phyloP scores from a whole-genome alignment of 192 early-diverging fungal species.

The Irineochytrium annulatum region DNA sequence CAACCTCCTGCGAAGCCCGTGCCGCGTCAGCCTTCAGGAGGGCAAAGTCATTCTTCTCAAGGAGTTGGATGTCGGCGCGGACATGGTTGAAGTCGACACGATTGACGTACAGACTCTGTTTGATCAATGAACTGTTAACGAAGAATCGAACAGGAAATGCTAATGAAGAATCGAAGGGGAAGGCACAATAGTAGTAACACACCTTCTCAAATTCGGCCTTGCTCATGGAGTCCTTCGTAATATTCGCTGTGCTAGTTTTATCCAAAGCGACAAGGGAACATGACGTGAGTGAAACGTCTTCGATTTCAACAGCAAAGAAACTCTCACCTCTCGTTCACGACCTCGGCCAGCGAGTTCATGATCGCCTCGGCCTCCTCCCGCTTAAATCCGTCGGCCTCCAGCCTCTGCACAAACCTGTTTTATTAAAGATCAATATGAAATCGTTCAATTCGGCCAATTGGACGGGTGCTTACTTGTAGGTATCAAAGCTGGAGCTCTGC shows the following conservation, averaged over 20 bases:
- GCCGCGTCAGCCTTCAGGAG: slow-evolving; percentile 78
- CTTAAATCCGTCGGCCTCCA: slow-evolving; percentile 57
- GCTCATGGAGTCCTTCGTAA: slow-evolving; percentile 26
- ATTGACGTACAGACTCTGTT: slow-evolving; percentile 72
- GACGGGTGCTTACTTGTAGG: no score
- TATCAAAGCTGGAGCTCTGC: no score
- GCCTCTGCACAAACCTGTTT: neutral
- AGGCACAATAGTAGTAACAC: neutral
- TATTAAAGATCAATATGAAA: no score
- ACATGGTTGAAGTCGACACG: slow-evolving; percentile 87
- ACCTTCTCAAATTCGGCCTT: slow-evolving; percentile 41
- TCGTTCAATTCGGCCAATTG: no score
- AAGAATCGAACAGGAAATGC: neutral
- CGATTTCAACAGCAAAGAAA: neutral
- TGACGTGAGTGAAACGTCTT: neutral
- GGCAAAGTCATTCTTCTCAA: slow-evolving; percentile 87
- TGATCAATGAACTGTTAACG: no score
- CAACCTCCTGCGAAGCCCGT: slow-evolving; percentile 72
- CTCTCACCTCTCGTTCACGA: slow-evolving; percentile 65
- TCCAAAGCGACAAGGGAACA: neutral
- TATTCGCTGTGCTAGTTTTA: slow-evolving; percentile 21
- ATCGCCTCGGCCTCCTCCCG: slow-evolving; percentile 70
- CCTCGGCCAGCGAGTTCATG: slow-evolving; percentile 65
- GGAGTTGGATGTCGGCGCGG: slow-evolving; percentile 78
- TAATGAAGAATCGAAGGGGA: neutral